Evolutionary conservation across 257 asterid genomes (phyloP).

Genomic region (Solanum arcanum): DNA sequence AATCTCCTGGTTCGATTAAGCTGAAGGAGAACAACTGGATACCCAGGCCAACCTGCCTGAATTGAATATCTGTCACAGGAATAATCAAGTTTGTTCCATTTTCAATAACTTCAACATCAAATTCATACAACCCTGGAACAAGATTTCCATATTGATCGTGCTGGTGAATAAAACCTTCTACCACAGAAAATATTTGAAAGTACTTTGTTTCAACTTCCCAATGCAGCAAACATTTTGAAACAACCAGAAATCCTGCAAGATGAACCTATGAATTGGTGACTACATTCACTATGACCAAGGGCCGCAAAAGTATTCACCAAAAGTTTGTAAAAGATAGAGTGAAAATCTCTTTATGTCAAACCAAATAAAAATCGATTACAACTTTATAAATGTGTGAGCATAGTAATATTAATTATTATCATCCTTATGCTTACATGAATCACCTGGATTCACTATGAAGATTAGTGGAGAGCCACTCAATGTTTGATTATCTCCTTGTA

Average conservation of each 20-base stretch:
- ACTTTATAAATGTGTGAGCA: not conserved
- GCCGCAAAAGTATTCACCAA: not conserved
- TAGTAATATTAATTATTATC: not conserved
- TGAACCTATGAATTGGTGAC: not conserved
- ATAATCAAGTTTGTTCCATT: constrained; percentile 59
- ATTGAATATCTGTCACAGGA: constrained; percentile 60
- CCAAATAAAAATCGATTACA: not conserved
- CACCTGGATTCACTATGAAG: constrained; percentile 75
- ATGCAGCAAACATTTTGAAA: constrained; percentile 32
- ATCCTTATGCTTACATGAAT: not conserved
- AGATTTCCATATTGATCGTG: constrained; percentile 64
- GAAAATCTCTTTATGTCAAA: not conserved
- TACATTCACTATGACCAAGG: not conserved
- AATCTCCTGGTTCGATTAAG: constrained; percentile 67
- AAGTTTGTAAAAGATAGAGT: not conserved
- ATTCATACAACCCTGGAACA: constrained; percentile 53
- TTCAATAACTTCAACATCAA: constrained; percentile 67
- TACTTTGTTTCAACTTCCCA: constrained; percentile 37
- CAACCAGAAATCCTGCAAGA: constrained; percentile 53
- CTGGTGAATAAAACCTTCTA: constrained; percentile 72
- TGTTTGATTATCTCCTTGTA: constrained; percentile 47
- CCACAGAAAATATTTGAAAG: constrained; percentile 62
- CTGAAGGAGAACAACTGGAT: constrained; percentile 57
- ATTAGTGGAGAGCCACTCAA: constrained; percentile 54
- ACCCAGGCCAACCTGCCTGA: constrained; percentile 36